Base-by-base conservation (phyloP, 179 eudicot species). In the Monotropa hypopitys region DNA sequence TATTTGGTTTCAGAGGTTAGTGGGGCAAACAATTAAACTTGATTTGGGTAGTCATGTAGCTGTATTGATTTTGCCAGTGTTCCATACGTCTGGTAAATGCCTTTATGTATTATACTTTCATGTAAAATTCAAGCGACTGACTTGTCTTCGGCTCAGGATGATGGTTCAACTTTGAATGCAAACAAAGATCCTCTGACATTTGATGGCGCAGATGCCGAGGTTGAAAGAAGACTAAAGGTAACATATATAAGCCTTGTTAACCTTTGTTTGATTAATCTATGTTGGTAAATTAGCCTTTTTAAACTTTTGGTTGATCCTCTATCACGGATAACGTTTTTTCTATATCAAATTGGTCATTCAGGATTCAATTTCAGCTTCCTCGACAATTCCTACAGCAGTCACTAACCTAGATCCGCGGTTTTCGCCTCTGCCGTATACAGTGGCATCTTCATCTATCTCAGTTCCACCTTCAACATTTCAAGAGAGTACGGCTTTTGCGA, bases 191-290 rank as follows among this genome's bases (percentile, higher is more conserved):
- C 88, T 49, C 77, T 86, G 80, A 66, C 80, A 80, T 90, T 85
- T 86, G 98, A 93, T 84, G 97, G 93, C 70, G 87, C 91, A 69
- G 97, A 86, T 85, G 87, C 82, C 13, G 99, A 91, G 89, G 96
- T 91, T 74, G 99, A 95, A 85, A 90, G 93, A 83, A 90, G 97
- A 83, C 77, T 93, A 33, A 95, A 95, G 98, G 99, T 96, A 81
- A 78, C 42, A 28, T 50, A 40, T 72, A 18, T 66, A n/a, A 12
- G 43, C 7, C 32, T 56, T n/a, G 50, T 73, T 20, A 66, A 33
- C 21, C 16, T 43, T 35, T 28, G 5, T 38, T 74, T 73, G 61
- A 43, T 62, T 5, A 18, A 33, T 3, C 1, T 33, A 32, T 33
- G 45, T 3, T 61, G 38, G 4, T 61, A 28, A 61, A 15, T 7